Percentiles rank a stretch among this genome's conserved stretches.
phyloP scores from a whole-genome alignment of 306 rosid genomes.

The Casuarina glauca region DNA sequence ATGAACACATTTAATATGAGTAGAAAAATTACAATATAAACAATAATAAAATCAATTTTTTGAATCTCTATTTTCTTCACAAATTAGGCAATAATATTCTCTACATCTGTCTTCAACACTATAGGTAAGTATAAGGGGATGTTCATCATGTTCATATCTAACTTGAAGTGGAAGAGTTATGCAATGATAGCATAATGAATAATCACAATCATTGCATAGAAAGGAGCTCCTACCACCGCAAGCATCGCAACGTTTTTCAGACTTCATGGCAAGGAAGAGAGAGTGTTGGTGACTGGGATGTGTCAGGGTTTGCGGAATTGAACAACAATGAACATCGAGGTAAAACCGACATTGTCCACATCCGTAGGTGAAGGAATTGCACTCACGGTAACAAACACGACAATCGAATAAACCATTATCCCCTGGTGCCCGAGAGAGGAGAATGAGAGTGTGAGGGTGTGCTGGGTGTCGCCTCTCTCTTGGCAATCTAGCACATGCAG shows the following conservation, averaged over 20 bases:
- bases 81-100: too few species aligned
- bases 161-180: neutral
- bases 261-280: too few species aligned
- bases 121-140: neutral
- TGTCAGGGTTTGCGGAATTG: too few species aligned
- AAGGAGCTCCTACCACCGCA: too few species aligned
- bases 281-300: too few species aligned
- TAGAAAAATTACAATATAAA: neutral
- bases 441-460: neutral
- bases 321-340: neutral
- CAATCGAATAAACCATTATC: neutral
- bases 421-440: neutral
- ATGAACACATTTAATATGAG: neutral
- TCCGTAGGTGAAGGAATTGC: neutral
- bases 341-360: neutral
- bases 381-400: neutral
- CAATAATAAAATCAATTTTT: neutral
- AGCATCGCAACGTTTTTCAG: neutral
- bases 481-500: neutral
- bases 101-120: too few species aligned
- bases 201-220: neutral
- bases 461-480: neutral
- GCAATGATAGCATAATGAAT: neutral
- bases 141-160: neutral
- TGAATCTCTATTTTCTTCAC: neutral